These are phyloP conservation scores for Bruguiera sexangula DNA, from an alignment of 345 rosid species.

Conservation along the genomic window DNA sequence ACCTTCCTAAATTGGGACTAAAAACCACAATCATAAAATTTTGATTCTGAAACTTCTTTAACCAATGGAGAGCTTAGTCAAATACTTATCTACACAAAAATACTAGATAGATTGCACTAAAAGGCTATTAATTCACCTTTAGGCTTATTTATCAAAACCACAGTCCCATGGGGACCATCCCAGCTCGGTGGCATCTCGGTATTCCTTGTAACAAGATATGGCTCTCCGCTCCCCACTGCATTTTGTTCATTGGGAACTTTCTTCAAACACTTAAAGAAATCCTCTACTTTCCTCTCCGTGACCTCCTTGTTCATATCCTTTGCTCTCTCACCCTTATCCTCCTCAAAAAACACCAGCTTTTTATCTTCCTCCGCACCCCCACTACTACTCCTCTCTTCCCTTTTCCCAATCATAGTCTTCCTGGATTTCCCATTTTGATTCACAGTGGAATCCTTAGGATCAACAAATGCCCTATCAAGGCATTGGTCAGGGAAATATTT, in stretches of 20 bases:
- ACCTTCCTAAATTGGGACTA: background rate
- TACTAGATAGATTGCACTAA: background rate
- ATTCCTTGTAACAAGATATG: conserved; percentile 63
- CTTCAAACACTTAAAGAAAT: conserved; percentile 83
- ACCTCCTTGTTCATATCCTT: conserved; percentile 36
- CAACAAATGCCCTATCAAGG: conserved; percentile 82
- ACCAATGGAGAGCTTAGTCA: background rate
- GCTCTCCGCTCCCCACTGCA: conserved; percentile 54
- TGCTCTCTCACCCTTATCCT: conserved; percentile 32
- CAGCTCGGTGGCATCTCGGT: conserved; percentile 80
- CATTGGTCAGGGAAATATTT: conserved; percentile 88
- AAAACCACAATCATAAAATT: background rate
- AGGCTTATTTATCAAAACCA: conserved; percentile 87
- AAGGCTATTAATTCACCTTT: conserved; percentile 48
- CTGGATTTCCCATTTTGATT: conserved; percentile 29
- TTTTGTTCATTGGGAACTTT: conserved; percentile 54
- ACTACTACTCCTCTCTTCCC: conserved; percentile 20
- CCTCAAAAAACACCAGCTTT: conserved; percentile 67
- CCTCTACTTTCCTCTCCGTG: conserved; percentile 78
- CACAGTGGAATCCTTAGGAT: conserved; percentile 44
- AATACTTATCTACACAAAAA: background rate
- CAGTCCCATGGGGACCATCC: conserved; percentile 83
- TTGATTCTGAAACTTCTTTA: background rate
- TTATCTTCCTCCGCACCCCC: conserved; percentile 33
- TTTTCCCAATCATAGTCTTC: conserved; percentile 27